phyloP scores from a whole-genome alignment of 495 filamentous ascomycete genomes.

The Trichoderma reesei region DNA sequence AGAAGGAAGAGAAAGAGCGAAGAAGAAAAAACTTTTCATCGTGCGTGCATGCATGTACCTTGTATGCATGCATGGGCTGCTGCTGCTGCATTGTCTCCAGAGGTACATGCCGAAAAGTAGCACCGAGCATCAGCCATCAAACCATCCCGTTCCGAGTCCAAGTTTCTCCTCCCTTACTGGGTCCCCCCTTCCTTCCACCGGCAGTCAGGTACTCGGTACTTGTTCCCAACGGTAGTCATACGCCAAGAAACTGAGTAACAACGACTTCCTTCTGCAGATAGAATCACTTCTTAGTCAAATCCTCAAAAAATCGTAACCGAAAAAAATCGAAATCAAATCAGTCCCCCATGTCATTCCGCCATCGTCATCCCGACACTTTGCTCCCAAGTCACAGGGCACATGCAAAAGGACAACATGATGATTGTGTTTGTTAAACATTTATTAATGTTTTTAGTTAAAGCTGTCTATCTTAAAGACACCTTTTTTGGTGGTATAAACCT shows the following conservation, averaged over 20 bases:
- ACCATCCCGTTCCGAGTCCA: too few relatives aligned
- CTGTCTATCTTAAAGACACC: not conserved
- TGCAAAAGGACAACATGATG: not conserved
- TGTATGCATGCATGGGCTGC: too few relatives aligned
- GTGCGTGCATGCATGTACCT: too few relatives aligned
- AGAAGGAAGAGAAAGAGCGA: too few relatives aligned
- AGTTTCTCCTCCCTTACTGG: too few relatives aligned
- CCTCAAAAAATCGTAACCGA: not conserved
- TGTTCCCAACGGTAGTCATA: not conserved
- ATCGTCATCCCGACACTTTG: not conserved
- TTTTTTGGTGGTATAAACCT: not conserved
- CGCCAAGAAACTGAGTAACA: not conserved
- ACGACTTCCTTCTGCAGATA: not conserved
- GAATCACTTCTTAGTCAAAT: not conserved
- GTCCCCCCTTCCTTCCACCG: too few relatives aligned
- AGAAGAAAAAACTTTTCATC: too few relatives aligned
- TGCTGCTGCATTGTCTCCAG: too few relatives aligned
- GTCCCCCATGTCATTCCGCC: not conserved
- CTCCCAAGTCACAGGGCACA: not conserved
- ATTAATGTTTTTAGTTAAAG: constrained; percentile 3
- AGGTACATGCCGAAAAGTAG: too few relatives aligned
- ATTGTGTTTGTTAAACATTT: not conserved
- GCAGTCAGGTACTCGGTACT: constrained; percentile 2
- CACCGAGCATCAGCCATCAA: too few relatives aligned
- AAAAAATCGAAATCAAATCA: not conserved